A percentile compares a stretch with the other conserved stretches of the same genome.
Evolutionary conservation across 192 early-diverging fungal species (phyloP).

Genomic region (Umbelopsis ramanniana): DNA sequence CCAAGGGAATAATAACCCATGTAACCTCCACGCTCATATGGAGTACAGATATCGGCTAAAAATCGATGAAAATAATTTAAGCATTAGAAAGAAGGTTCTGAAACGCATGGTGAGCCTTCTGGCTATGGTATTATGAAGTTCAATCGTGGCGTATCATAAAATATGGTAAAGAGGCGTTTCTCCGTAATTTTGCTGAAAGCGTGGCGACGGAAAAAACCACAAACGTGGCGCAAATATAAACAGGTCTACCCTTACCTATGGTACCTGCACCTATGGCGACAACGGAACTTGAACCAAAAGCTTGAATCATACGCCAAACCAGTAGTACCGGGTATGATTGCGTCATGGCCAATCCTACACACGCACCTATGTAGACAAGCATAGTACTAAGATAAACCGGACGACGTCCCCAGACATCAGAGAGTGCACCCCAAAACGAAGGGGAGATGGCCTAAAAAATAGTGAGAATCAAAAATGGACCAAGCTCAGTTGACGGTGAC

Average conservation of each 20-base stretch:
- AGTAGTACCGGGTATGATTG: conserved; percentile 28
- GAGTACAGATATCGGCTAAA: conserved; percentile 36
- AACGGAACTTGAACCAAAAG: conserved; percentile 39
- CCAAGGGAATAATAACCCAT: conserved; percentile 28
- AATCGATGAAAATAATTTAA: conserved; percentile 1
- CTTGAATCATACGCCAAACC: conserved; percentile 36
- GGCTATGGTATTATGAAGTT: not conserved
- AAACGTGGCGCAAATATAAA: not conserved
- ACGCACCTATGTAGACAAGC: conserved; percentile 33
- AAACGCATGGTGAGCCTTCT: not conserved
- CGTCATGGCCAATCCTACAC: conserved; percentile 32
- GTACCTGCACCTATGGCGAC: conserved; percentile 41
- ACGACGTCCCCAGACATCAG: conserved; percentile 37
- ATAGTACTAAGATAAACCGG: conserved; percentile 39
- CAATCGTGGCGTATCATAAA: not conserved
- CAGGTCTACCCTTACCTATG: conserved; percentile 25
- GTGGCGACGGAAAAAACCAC: not conserved
- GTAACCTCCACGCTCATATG: conserved; percentile 29
- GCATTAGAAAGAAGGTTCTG: not conserved
- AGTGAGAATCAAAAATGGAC: not conserved
- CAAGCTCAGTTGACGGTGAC: not conserved
- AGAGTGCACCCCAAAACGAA: conserved; percentile 35
- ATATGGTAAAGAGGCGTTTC: conserved; percentile 9
- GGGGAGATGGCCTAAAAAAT: conserved; percentile 36
- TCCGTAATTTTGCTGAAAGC: not conserved